Conservation (phyloP, 148 eudicot genomes). For the Chenopodium formosanum region DNA sequence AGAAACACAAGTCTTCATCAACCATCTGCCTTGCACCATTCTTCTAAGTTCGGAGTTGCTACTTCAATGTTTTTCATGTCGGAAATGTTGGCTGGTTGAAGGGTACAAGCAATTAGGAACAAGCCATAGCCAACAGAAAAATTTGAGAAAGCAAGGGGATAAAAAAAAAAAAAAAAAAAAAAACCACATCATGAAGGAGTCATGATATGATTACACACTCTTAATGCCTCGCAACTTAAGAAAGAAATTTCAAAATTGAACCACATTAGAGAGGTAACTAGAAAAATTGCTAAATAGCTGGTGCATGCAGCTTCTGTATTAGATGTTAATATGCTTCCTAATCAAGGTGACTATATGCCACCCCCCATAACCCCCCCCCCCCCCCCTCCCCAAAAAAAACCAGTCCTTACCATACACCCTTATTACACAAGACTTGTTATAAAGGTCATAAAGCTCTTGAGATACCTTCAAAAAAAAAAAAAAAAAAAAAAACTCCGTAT, state of each 20-base stretch:
- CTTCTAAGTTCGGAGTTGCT: constrained; percentile 68
- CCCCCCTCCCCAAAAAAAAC: too few species aligned
- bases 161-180: too few species aligned
- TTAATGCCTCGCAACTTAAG: background rate
- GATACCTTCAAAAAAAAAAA: background rate
- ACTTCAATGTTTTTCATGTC: constrained; percentile 88
- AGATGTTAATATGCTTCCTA: background rate
- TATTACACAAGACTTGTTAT: background rate
- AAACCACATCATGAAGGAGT: too few species aligned
- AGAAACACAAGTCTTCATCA: constrained; percentile 12
- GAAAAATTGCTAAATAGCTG: background rate
- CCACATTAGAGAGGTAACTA: background rate
- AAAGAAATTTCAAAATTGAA: background rate
- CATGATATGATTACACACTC: background rate
- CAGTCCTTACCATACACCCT: background rate
- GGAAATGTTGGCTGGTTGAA: constrained; percentile 61
- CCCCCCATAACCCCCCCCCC: background rate
- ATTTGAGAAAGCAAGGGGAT: background rate
- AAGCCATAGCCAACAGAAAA: background rate
- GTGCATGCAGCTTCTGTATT: background rate
- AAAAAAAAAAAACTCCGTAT: too few species aligned
- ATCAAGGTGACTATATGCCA: background rate
- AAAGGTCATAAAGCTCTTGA: background rate
- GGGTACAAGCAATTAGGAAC: constrained; percentile 25
- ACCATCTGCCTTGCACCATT: constrained; percentile 50